These are phyloP conservation scores for Thielaviopsis ethacetica DNA, from an alignment of 2,329 filamentous ascomycete species.

Conservation along the genomic window DNA sequence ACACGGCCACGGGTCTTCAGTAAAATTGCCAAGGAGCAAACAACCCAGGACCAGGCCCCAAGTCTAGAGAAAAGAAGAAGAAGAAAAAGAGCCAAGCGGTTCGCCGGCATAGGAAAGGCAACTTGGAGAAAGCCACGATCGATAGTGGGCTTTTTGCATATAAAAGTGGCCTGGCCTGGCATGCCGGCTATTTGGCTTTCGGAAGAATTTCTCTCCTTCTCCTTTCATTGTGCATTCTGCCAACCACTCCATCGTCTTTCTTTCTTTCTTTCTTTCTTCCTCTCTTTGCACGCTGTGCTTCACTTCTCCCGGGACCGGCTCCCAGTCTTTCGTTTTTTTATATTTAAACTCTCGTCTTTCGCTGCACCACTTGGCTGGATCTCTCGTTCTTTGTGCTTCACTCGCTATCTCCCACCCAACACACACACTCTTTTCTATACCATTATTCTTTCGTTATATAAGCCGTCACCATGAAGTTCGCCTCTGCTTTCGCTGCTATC, in stretches of 20 bases:
- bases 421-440: neutral
- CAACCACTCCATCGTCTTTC: neutral
- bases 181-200: neutral
- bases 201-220: neutral
- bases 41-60: too few species aligned
- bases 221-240: neutral
- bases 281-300: neutral
- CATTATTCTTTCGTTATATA: neutral
- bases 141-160: too few species aligned
- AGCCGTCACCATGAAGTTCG: constrained; percentile 3
- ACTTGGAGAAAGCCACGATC: too few species aligned
- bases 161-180: neutral
- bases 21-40: too few species aligned
- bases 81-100: too few species aligned
- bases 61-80: too few species aligned
- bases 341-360: neutral
- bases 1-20: too few species aligned
- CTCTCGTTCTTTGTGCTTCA: neutral
- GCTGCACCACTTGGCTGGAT: neutral
- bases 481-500: neutral
- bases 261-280: too few species aligned
- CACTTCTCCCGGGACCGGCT: neutral
- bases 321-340: neutral
- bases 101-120: too few species aligned
- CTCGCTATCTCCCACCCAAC: neutral